Conservation (phyloP, 2,329 filamentous ascomycete species). For the Fusarium nygamai region DNA sequence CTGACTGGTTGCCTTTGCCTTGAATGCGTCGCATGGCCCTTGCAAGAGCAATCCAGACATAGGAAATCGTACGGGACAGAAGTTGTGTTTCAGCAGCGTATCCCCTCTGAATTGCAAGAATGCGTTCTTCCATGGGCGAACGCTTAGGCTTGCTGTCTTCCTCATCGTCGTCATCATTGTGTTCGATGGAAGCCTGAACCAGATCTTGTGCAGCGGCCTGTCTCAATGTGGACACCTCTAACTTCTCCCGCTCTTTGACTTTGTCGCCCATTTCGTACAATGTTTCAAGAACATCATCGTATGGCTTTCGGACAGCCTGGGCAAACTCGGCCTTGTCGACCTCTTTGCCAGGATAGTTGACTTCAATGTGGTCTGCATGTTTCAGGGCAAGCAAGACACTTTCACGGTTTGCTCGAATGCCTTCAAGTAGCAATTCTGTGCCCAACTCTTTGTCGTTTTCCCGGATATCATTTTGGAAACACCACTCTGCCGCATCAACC, state of each 20-base stretch:
- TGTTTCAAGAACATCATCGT: constrained; percentile 82
- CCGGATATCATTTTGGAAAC: constrained; percentile 77
- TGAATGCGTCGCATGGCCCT: constrained; percentile 94
- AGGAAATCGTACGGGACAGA: constrained; percentile 86
- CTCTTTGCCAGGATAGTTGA: constrained; percentile 79
- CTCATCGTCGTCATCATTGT: constrained; percentile 62
- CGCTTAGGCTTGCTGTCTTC: constrained; percentile 53
- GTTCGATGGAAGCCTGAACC: constrained; percentile 52
- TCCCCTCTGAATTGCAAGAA: constrained; percentile 70
- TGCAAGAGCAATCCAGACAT: constrained; percentile 94
- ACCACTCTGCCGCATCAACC: constrained; percentile 95
- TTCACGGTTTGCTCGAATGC: constrained; percentile 90
- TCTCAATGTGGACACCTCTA: constrained; percentile 66
- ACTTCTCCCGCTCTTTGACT: constrained; percentile 69
- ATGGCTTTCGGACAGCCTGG: constrained; percentile 81
- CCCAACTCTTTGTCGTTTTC: constrained; percentile 71
- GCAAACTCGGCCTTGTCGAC: constrained; percentile 81
- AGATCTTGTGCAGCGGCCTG: constrained; percentile 57
- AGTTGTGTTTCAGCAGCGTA: constrained; percentile 78
- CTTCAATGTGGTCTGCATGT: constrained; percentile 87
- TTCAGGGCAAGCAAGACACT: constrained; percentile 91
- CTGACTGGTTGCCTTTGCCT: constrained; percentile 73
- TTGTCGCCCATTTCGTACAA: constrained; percentile 89
- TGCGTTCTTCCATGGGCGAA: constrained; percentile 72
- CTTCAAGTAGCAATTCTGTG: constrained; percentile 81